A percentile compares a stretch with the other conserved stretches of the same genome.
Conservation (phyloP, 768 basidiomycete genomes). For the Goffeauzyma gilvescens region DNA sequence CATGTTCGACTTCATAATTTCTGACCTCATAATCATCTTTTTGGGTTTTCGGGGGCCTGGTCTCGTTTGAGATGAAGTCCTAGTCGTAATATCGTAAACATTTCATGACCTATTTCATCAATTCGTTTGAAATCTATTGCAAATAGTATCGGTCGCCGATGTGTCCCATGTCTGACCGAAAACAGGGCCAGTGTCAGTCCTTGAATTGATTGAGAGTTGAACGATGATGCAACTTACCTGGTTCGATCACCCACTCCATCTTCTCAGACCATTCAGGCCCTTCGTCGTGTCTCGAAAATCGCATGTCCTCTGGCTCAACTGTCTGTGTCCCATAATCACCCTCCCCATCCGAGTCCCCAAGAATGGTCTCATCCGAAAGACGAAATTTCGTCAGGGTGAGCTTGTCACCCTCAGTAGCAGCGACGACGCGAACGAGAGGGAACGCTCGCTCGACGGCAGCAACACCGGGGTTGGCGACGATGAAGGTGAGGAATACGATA, state of each 20-base stretch:
- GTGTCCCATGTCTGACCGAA: slow-evolving; percentile 1
- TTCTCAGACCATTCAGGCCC: slow-evolving; percentile 32
- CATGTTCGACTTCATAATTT: too few species aligned
- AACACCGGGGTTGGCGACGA: slow-evolving; percentile 68
- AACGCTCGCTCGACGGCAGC: slow-evolving; percentile 62
- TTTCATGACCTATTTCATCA: too few species aligned
- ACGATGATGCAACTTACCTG: slow-evolving; percentile 58
- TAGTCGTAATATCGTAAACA: too few species aligned
- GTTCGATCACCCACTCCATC: slow-evolving; percentile 16
- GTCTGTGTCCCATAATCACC: slow-evolving; percentile 17
- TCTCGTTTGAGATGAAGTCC: too few species aligned
- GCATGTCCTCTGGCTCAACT: slow-evolving; percentile 14
- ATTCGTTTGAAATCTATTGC: too few species aligned
- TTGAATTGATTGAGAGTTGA: not conserved
- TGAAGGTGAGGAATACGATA: slow-evolving; percentile 76
- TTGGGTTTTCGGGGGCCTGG: too few species aligned
- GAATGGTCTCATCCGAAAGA: slow-evolving; percentile 9
- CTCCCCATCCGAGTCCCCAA: slow-evolving; percentile 23
- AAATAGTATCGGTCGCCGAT: slow-evolving; percentile 7
- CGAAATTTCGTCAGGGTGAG: slow-evolving; percentile 41
- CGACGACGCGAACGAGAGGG: slow-evolving; percentile 64
- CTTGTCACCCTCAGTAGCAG: slow-evolving; percentile 60
- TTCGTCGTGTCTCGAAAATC: slow-evolving; percentile 22
- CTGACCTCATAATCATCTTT: too few species aligned
- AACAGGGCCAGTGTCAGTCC: not conserved